phyloP scores from a whole-genome alignment of 2,329 filamentous ascomycete species.

The Fusarium coicis region DNA sequence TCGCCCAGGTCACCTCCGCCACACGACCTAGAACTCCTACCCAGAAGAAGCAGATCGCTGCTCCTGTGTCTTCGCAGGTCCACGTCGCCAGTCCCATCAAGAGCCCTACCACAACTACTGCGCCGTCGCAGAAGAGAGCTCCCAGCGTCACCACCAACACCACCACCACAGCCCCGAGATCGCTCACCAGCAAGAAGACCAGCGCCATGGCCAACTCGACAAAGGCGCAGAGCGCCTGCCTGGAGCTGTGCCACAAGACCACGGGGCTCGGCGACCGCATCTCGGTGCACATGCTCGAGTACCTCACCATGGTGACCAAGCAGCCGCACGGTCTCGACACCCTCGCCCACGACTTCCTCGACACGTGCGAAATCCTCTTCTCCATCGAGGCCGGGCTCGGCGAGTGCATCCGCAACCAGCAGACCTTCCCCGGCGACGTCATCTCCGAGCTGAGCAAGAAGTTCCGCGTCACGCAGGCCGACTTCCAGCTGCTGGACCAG shows the following conservation, averaged over 20 bases:
- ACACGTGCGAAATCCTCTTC: constrained; percentile 73
- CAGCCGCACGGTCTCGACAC: constrained; percentile 66
- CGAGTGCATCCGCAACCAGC: constrained; percentile 61
- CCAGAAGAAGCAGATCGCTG: not conserved
- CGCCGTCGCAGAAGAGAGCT: not conserved
- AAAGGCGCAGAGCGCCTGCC: constrained; percentile 49
- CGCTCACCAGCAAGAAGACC: constrained; percentile 39
- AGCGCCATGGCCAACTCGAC: constrained; percentile 35
- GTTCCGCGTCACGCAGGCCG: constrained; percentile 68
- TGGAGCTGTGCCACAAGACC: constrained; percentile 64
- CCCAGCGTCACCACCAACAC: not conserved
- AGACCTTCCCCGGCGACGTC: constrained; percentile 69
- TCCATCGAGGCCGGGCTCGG: constrained; percentile 73
- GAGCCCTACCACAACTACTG: not conserved
- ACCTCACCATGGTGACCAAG: constrained; percentile 66
- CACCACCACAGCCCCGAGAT: not conserved
- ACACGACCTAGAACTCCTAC: constrained; percentile 26
- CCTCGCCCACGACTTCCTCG: constrained; percentile 73
- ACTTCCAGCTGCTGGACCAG: constrained; percentile 72
- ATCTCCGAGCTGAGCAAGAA: constrained; percentile 72
- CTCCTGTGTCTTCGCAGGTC: constrained; percentile 6
- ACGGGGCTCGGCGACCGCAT: constrained; percentile 72
- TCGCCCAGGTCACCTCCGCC: not conserved
- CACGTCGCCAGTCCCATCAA: constrained; percentile 4
- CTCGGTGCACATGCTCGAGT: constrained; percentile 72